These are phyloP conservation scores for Populus hybrid DNA, from an alignment of 441 rosid genomes.

Conservation along the genomic window DNA sequence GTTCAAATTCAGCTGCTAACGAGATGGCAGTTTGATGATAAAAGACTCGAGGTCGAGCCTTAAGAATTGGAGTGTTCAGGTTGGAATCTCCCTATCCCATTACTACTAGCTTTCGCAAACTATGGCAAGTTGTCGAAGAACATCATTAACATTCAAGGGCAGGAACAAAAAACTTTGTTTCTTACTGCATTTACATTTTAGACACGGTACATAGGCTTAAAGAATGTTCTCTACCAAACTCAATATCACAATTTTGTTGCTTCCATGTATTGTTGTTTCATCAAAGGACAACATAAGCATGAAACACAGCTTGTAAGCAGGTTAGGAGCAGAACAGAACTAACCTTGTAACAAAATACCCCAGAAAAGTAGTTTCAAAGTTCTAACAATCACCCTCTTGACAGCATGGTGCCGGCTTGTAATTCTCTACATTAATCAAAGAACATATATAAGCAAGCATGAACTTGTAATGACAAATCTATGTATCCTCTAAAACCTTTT, in stretches of 20 bases:
- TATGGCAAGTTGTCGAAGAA: not conserved
- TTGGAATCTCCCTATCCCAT: not conserved
- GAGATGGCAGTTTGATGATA: not conserved
- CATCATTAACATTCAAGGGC: not conserved
- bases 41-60: not conserved
- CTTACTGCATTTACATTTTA: too few species aligned
- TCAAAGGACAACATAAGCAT: not conserved
- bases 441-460: not conserved
- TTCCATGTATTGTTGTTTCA: not conserved
- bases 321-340: constrained; percentile 1
- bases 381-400: constrained; percentile 56
- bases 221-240: not conserved
- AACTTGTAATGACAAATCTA: not conserved
- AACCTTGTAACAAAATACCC: constrained; percentile 87
- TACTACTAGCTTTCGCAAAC: not conserved
- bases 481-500: not conserved
- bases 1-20: not conserved
- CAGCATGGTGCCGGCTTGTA: constrained; percentile 34
- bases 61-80: not conserved
- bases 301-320: not conserved
- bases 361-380: constrained; percentile 79
- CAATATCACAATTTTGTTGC: not conserved
- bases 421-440: constrained; percentile 39
- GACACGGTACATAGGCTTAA: not conserved
- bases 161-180: too few species aligned